Percentiles rank a stretch among this genome's conserved stretches.
These are phyloP conservation scores for Scheffersomyces amazonensis DNA, from an alignment of 805 yeast genomes.

Conservation along the genomic window DNA sequence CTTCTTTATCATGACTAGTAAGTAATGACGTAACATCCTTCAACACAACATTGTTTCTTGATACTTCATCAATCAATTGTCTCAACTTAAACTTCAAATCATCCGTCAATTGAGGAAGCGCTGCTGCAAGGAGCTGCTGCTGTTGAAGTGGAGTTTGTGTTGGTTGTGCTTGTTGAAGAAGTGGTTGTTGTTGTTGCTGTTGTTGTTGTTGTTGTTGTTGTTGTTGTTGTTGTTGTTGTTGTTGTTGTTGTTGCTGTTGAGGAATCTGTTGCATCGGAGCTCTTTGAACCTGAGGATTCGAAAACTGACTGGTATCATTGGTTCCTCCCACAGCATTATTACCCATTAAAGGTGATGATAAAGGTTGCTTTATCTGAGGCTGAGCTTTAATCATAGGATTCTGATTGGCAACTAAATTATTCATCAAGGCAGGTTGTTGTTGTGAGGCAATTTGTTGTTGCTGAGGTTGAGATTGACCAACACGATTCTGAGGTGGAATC, in stretches of 20 bases:
- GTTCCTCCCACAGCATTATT: background rate
- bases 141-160: slow-evolving; percentile 11
- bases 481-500: slow-evolving; percentile 5
- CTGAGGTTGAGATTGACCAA: slow-evolving; percentile 5
- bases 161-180: slow-evolving; percentile 10
- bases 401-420: slow-evolving; percentile 1
- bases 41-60: slow-evolving; percentile 61
- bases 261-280: background rate
- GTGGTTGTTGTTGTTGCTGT: slow-evolving; percentile 9
- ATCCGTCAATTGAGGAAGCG: slow-evolving; percentile 43
- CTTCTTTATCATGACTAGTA: slow-evolving; percentile 60
- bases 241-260: background rate
- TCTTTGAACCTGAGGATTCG: background rate
- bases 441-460: slow-evolving; percentile 1
- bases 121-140: slow-evolving; percentile 7
- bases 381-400: slow-evolving; percentile 8
- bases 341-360: slow-evolving; percentile 7
- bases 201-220: background rate
- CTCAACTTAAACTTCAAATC: slow-evolving; percentile 63
- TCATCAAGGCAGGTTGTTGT: slow-evolving; percentile 6
- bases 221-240: background rate
- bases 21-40: slow-evolving; percentile 63
- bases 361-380: slow-evolving; percentile 3
- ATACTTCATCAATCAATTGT: slow-evolving; percentile 65
- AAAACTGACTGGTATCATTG: background rate